phyloP scores from a whole-genome alignment of 495 filamentous ascomycete species.

The Usnea hakonensis region DNA sequence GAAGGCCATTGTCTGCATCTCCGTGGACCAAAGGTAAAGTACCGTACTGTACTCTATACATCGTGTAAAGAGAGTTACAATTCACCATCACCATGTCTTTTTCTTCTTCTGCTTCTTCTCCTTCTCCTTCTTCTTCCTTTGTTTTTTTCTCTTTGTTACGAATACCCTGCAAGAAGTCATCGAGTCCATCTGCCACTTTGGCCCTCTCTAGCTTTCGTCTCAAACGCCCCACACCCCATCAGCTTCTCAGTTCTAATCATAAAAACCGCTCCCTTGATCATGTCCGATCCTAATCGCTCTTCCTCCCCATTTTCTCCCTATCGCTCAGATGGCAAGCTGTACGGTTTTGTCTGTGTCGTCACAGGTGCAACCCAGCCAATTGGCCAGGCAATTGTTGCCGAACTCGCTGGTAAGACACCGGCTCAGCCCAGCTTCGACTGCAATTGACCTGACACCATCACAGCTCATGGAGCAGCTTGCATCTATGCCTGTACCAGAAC shows the following conservation, averaged over 20 bases:
- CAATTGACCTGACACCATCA: not conserved
- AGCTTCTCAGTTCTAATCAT: not conserved
- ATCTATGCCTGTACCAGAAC: slow-evolving; percentile 44
- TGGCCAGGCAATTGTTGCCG: slow-evolving; percentile 48
- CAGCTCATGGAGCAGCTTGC: slow-evolving; percentile 55
- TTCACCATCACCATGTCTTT: too few relatives aligned
- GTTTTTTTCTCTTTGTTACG: too few relatives aligned
- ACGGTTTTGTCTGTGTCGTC: slow-evolving; percentile 57
- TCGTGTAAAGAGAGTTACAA: too few relatives aligned
- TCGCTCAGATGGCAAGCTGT: slow-evolving; percentile 53
- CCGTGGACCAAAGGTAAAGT: too few relatives aligned
- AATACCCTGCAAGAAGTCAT: too few relatives aligned
- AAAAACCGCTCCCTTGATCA: too few relatives aligned
- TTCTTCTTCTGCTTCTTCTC: too few relatives aligned
- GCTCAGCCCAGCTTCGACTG: not conserved
- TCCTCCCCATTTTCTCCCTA: slow-evolving; percentile 46
- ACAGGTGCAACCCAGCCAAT: slow-evolving; percentile 51
- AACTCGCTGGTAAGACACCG: slow-evolving; percentile 43
- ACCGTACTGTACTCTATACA: too few relatives aligned
- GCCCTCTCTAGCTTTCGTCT: not conserved
- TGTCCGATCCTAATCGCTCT: slow-evolving; percentile 34
- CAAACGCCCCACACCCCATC: not conserved
- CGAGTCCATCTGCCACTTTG: too few relatives aligned
- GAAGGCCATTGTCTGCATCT: too few relatives aligned
- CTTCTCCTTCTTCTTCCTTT: too few relatives aligned